Evolutionary conservation across 192 early-diverging fungal genomes (phyloP).

Genomic region (Geranomyces variabilis): DNA sequence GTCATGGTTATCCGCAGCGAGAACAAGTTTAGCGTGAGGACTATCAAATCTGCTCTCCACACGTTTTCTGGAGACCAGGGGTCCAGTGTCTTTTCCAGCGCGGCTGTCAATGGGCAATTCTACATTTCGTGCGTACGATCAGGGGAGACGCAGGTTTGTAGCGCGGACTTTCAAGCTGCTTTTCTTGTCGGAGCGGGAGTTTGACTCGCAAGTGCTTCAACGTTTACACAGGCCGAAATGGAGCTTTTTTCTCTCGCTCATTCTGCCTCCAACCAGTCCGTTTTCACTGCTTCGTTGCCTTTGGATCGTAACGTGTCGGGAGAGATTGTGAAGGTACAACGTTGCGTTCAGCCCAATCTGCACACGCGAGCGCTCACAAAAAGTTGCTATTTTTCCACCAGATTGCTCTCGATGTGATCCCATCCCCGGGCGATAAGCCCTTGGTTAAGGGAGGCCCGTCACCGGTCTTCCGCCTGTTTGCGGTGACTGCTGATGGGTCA

Average conservation of each 20-base stretch:
- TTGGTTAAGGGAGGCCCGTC: conserved; percentile 5
- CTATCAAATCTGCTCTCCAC: not conserved
- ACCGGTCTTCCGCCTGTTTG: conserved; percentile 33
- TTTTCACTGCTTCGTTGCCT: too few relatives aligned
- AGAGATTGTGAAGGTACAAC: too few relatives aligned
- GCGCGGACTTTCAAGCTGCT: not conserved
- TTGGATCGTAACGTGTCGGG: too few relatives aligned
- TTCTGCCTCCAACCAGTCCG: not conserved
- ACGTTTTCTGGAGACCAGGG: not conserved
- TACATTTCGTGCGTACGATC: not conserved
- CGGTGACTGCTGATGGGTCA: conserved; percentile 46
- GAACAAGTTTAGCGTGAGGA: not conserved
- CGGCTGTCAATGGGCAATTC: not conserved
- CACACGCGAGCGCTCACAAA: too few relatives aligned
- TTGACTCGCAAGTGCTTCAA: too few relatives aligned
- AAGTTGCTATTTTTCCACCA: not conserved
- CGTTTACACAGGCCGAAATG: not conserved
- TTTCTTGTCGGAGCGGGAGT: not conserved
- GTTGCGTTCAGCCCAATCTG: too few relatives aligned
- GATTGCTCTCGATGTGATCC: conserved; percentile 18
- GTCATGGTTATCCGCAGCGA: not conserved
- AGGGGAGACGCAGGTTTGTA: not conserved
- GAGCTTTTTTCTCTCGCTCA: too few relatives aligned
- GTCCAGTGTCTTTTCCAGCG: not conserved
- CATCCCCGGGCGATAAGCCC: too few relatives aligned